Evolutionary conservation across 2,329 filamentous ascomycete genomes (phyloP).

Genomic region (Colletotrichum nymphaeae): DNA sequence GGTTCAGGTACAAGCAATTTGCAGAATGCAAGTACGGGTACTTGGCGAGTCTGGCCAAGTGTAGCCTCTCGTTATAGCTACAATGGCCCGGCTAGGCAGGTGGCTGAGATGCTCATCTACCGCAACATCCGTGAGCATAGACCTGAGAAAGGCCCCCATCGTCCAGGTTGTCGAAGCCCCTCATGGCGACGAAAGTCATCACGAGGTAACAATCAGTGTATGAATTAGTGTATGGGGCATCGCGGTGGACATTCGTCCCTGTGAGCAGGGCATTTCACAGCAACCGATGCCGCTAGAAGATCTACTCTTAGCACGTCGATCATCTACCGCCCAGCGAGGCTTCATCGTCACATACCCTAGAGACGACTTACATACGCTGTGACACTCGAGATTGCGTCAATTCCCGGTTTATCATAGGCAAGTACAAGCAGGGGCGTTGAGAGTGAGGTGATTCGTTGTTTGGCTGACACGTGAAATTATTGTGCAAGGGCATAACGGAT

Average conservation of each 20-base stretch:
- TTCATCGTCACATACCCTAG: neutral
- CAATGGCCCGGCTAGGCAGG: neutral
- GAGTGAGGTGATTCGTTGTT: neutral
- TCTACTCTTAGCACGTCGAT: slow-evolving; percentile 30
- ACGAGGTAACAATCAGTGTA: neutral
- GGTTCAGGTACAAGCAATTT: neutral
- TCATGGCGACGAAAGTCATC: neutral
- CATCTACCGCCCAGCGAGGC: slow-evolving; percentile 7
- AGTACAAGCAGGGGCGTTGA: neutral
- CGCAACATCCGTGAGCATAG: neutral
- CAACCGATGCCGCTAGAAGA: slow-evolving; percentile 25
- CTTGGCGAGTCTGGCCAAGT: neutral
- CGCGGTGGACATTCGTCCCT: neutral
- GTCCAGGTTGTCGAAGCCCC: neutral
- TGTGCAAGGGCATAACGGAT: slow-evolving; percentile 2
- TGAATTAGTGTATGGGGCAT: neutral
- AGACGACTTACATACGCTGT: neutral
- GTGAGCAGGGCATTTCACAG: neutral
- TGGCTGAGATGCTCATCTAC: slow-evolving; percentile 13
- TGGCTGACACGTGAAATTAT: slow-evolving; percentile 23
- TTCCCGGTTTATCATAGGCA: neutral
- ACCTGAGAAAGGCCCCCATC: neutral
- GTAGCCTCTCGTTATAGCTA: neutral
- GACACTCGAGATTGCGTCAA: neutral
- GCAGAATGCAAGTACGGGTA: slow-evolving; percentile 4